Conservation (phyloP, 495 filamentous ascomycete species). For the Penicillium diatomitis region DNA sequence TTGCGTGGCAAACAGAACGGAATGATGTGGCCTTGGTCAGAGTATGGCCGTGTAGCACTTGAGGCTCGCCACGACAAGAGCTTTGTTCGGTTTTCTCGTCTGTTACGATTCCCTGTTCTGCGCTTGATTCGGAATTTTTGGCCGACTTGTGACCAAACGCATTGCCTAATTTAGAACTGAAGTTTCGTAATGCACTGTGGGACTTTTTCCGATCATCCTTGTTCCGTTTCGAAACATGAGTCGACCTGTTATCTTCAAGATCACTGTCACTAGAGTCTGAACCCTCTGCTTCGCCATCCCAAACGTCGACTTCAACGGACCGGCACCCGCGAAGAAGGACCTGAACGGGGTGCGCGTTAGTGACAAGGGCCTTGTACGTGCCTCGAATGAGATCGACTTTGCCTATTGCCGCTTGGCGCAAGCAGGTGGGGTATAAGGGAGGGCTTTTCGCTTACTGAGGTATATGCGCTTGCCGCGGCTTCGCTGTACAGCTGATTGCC, state of each 20-base stretch:
- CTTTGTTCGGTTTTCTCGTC: slow-evolving; percentile 11
- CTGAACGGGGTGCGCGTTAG: slow-evolving; percentile 16
- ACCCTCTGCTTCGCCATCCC: slow-evolving; percentile 62
- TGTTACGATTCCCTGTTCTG: background rate
- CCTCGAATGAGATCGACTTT: background rate
- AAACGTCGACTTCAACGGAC: slow-evolving; percentile 92
- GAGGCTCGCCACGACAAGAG: slow-evolving; percentile 48
- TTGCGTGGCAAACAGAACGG: slow-evolving; percentile 70
- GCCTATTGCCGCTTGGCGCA: too few relatives aligned
- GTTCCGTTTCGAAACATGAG: background rate
- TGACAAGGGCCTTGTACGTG: background rate
- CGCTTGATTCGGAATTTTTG: background rate
- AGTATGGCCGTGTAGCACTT: slow-evolving; percentile 83
- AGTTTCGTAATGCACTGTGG: too few relatives aligned
- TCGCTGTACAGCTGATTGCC: slow-evolving; percentile 87
- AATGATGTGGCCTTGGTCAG: slow-evolving; percentile 82
- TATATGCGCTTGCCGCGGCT: slow-evolving; percentile 73
- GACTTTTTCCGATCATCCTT: too few relatives aligned
- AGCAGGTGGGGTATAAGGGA: too few relatives aligned
- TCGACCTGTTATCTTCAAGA: slow-evolving; percentile 3
- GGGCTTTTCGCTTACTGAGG: slow-evolving; percentile 48
- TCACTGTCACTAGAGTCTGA: slow-evolving; percentile 19
- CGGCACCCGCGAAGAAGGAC: slow-evolving; percentile 73
- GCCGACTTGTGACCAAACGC: slow-evolving; percentile 16
- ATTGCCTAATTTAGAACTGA: slow-evolving; percentile 16